Evolutionary conservation across 148 eudicot species (phyloP).

Genomic region (Silene latifolia): DNA sequence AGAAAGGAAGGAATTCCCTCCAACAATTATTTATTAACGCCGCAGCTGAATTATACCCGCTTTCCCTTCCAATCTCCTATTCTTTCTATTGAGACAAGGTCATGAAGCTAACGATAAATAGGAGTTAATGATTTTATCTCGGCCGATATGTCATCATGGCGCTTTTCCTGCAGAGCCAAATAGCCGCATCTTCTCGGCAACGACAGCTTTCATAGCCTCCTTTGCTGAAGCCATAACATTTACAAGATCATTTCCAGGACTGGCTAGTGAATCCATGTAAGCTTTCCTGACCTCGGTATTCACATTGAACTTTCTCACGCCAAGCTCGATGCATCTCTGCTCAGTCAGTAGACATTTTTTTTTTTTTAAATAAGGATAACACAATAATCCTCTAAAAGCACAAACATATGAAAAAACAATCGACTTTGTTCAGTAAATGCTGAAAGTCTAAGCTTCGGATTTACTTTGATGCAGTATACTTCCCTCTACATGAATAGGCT

Average conservation of each 20-base stretch:
- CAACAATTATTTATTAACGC: no score
- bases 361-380: background rate
- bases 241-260: constrained; percentile 62
- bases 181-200: constrained; percentile 84
- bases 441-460: background rate
- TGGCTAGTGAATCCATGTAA: constrained; percentile 72
- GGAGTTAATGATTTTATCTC: no score
- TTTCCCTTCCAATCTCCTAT: no score
- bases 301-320: constrained; percentile 96
- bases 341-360: background rate
- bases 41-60: no score
- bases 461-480: background rate
- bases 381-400: background rate
- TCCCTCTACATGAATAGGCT: background rate
- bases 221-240: constrained; percentile 79
- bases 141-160: constrained; percentile 2
- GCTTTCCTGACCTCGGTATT: constrained; percentile 95
- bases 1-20: no score
- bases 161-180: constrained; percentile 92
- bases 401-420: background rate
- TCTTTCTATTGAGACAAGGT: no score
- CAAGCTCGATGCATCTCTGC: constrained; percentile 79
- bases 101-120: no score
- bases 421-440: background rate
- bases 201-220: constrained; percentile 91